A percentile compares a stretch with the other conserved stretches of the same genome.
Evolutionary conservation across 164 flowering plant species (phyloP).

Genomic region (Nymphaea thermarum): DNA sequence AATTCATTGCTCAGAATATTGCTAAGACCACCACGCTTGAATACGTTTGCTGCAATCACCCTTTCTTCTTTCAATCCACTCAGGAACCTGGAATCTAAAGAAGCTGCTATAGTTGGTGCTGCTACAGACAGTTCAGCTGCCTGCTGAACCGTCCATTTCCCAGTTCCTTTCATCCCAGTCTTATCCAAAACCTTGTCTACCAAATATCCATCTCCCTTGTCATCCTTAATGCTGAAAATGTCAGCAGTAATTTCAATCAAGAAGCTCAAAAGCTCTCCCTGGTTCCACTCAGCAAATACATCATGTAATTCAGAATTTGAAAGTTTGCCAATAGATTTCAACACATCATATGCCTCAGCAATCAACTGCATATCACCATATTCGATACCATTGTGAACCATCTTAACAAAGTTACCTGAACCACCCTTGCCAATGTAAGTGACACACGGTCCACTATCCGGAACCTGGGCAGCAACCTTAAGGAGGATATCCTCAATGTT

Average conservation of each 20-base stretch:
- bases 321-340: constrained; percentile 27
- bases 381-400: constrained; percentile 37
- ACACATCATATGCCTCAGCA: constrained; percentile 33
- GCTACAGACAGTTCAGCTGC: constrained; percentile 38
- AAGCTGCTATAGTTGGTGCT: constrained; percentile 35
- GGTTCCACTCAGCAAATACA: constrained; percentile 33
- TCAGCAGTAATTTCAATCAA: constrained; percentile 38
- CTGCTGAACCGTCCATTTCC: constrained; percentile 47
- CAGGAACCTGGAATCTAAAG: constrained; percentile 27
- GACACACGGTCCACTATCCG: constrained; percentile 37
- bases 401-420: constrained; percentile 34
- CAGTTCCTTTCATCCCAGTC: constrained; percentile 43
- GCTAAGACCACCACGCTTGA: constrained; percentile 21
- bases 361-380: constrained; percentile 27
- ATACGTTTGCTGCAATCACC: constrained; percentile 20
- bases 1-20: constrained; percentile 9
- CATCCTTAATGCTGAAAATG: constrained; percentile 29
- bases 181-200: constrained; percentile 39
- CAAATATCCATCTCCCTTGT: constrained; percentile 21
- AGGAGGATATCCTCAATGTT: constrained; percentile 20
- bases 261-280: constrained; percentile 35
- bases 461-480: constrained; percentile 45
- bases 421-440: constrained; percentile 37
- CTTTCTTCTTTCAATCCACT: constrained; percentile 44
- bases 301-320: constrained; percentile 22